Percentiles rank a stretch among this genome's conserved stretches.
phyloP scores from a whole-genome alignment of 345 rosid genomes.

The Gossypium rotundifolium region DNA sequence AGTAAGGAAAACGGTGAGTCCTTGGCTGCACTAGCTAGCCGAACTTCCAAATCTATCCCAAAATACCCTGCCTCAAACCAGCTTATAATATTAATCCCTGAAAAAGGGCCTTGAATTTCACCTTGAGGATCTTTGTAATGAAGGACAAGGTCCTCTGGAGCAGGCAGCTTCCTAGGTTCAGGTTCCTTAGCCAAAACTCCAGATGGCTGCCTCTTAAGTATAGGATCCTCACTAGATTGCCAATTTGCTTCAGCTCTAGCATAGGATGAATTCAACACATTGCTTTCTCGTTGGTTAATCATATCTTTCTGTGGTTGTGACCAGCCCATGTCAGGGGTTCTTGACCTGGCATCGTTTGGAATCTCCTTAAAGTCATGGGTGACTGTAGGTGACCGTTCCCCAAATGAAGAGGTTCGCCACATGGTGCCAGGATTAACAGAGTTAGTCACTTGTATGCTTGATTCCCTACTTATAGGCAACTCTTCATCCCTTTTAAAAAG shows the following conservation, averaged over 20 bases:
- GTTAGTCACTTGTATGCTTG: conserved; percentile 35
- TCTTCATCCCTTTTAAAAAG: conserved; percentile 36
- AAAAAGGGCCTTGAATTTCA: conserved; percentile 84
- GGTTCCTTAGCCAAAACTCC: conserved; percentile 58
- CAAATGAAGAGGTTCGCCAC: too few relatives aligned
- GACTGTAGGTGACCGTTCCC: too few relatives aligned
- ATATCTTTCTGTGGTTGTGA: conserved; percentile 40
- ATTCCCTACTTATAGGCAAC: conserved; percentile 36
- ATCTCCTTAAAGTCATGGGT: too few relatives aligned
- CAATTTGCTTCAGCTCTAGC: conserved; percentile 52
- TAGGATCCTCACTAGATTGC: conserved; percentile 47
- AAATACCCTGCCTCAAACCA: conserved; percentile 65
- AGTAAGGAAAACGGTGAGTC: conserved; percentile 69
- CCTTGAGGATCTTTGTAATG: conserved; percentile 94
- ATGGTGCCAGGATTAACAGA: conserved; percentile 13
- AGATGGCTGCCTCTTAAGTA: conserved; percentile 55
- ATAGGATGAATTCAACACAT: conserved; percentile 32
- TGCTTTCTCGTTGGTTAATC: conserved; percentile 39
- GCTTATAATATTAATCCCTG: conserved; percentile 68
- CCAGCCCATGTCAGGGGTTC: too few relatives aligned
- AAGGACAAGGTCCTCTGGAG: conserved; percentile 73
- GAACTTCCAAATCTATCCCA: conserved; percentile 86
- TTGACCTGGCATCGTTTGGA: too few relatives aligned
- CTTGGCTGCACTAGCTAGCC: conserved; percentile 53
- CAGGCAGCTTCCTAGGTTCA: conserved; percentile 53